Evolutionary conservation across 2,329 filamentous ascomycete genomes (phyloP).

Genomic region (Paraphaeosphaeria sporulosa): DNA sequence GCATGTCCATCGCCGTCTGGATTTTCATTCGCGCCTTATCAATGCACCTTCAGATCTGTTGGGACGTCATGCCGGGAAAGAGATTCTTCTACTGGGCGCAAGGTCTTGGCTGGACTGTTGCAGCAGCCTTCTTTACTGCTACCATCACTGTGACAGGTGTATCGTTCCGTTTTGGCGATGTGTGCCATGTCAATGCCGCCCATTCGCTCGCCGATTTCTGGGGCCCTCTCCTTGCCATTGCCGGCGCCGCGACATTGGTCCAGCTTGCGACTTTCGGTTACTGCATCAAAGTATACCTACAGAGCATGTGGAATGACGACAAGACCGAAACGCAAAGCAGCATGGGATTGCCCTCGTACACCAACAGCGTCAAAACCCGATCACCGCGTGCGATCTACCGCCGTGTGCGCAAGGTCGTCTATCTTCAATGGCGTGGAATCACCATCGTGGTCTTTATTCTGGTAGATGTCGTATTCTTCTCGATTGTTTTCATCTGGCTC

Average conservation of each 20-base stretch:
- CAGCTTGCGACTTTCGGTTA: slow-evolving; percentile 83
- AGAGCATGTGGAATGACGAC: slow-evolving; percentile 76
- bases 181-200: slow-evolving; percentile 93
- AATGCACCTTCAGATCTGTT: slow-evolving; percentile 96
- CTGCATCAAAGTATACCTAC: slow-evolving; percentile 93
- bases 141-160: slow-evolving; percentile 87
- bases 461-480: slow-evolving; percentile 91
- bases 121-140: slow-evolving; percentile 75
- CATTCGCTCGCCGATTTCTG: slow-evolving; percentile 86
- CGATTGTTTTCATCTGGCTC: slow-evolving; percentile 87
- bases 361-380: slow-evolving; percentile 77
- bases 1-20: slow-evolving; percentile 86
- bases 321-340: slow-evolving; percentile 68
- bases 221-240: slow-evolving; percentile 84
- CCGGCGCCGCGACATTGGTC: slow-evolving; percentile 76
- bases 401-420: slow-evolving; percentile 83
- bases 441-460: slow-evolving; percentile 89
- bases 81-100: slow-evolving; percentile 90
- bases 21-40: slow-evolving; percentile 88
- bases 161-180: slow-evolving; percentile 89
- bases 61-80: slow-evolving; percentile 88
- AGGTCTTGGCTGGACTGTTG: slow-evolving; percentile 82
- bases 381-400: slow-evolving; percentile 88
- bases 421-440: slow-evolving; percentile 94
- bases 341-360: slow-evolving; percentile 72